Percentiles rank a stretch among this genome's conserved stretches.
These are phyloP conservation scores for Bonia amplexicaulis DNA, from an alignment of 176 grass and related monocot species.

Conservation along the genomic window DNA sequence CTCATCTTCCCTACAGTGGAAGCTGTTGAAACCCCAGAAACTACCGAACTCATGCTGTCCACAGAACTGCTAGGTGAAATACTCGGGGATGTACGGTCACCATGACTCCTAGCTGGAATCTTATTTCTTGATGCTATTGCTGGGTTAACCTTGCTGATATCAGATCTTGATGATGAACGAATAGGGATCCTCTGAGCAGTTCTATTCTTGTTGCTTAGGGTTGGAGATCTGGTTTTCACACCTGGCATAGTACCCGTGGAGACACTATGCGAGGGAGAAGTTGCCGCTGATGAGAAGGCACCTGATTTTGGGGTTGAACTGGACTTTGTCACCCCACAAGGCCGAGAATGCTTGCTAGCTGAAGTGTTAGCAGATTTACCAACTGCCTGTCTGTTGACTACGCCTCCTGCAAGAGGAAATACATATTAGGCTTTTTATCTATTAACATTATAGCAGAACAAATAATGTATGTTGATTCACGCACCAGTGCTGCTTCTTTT, in stretches of 20 bases:
- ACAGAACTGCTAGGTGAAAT: slow-evolving; percentile 78
- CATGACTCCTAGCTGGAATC: not conserved
- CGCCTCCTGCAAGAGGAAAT: slow-evolving; percentile 46
- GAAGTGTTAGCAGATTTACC: slow-evolving; percentile 32
- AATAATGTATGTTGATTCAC: slow-evolving; percentile 6
- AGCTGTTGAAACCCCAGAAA: slow-evolving; percentile 46
- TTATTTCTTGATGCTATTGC: slow-evolving; percentile 39
- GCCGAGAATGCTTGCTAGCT: not conserved
- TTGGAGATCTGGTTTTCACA: slow-evolving; percentile 33
- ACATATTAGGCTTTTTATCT: not conserved
- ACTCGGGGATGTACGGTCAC: slow-evolving; percentile 19
- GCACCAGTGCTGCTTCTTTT: slow-evolving; percentile 69
- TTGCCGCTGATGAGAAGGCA: not conserved
- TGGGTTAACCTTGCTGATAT: slow-evolving; percentile 22
- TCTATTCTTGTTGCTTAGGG: slow-evolving; percentile 35
- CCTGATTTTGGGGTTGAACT: slow-evolving; percentile 14
- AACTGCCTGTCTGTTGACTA: slow-evolving; percentile 31
- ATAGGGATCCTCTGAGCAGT: slow-evolving; percentile 43
- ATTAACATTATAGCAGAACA: not conserved
- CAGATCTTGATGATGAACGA: slow-evolving; percentile 35
- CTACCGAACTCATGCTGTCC: slow-evolving; percentile 64
- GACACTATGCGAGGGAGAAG: not conserved
- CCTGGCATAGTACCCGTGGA: slow-evolving; percentile 4
- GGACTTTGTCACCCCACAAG: slow-evolving; percentile 13
- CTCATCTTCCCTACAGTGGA: slow-evolving; percentile 36